Conservation (phyloP, 805 yeast genomes). For the Barnettozyma populi region DNA sequence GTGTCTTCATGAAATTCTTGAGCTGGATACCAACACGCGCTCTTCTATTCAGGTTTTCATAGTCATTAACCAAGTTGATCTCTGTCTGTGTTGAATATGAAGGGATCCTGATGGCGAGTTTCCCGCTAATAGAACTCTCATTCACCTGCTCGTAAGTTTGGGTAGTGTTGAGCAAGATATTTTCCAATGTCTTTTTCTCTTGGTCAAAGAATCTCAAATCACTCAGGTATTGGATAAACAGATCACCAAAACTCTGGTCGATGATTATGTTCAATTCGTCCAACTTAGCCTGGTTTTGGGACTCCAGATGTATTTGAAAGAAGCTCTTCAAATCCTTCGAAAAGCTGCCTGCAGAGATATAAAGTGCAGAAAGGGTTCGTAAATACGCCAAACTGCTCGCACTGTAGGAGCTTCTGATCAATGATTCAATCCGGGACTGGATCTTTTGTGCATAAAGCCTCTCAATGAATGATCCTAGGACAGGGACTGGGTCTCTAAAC, state of each 20-base stretch:
- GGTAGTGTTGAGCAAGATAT: conserved; percentile 28
- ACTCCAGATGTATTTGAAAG: conserved; percentile 38
- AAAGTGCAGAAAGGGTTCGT: conserved; percentile 66
- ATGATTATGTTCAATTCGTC: conserved; percentile 43
- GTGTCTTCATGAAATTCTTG: conserved; percentile 51
- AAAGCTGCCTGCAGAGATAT: conserved; percentile 50
- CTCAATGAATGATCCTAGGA: conserved; percentile 64
- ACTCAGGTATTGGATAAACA: conserved; percentile 63
- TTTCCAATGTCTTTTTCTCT: conserved; percentile 64
- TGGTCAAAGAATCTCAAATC: conserved; percentile 63
- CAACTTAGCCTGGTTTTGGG: conserved; percentile 31
- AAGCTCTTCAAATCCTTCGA: conserved; percentile 62
- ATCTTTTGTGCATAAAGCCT: conserved; percentile 72
- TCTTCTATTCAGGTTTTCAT: conserved; percentile 26
- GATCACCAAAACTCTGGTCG: conserved; percentile 68
- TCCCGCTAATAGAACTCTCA: conserved; percentile 29
- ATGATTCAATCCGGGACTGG: conserved; percentile 47
- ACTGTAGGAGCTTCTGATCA: conserved; percentile 58
- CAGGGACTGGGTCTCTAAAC: conserved; percentile 62
- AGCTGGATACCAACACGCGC: conserved; percentile 43
- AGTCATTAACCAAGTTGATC: conserved; percentile 18
- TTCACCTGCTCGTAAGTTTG: conserved; percentile 27
- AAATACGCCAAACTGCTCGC: conserved; percentile 67
- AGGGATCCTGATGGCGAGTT: conserved; percentile 20
- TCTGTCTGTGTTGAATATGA: conserved; percentile 5